A percentile compares a stretch with the other conserved stretches of the same genome.
Evolutionary conservation across 2,329 filamentous ascomycete genomes (phyloP).

Genomic region (Colletotrichum acutatum): DNA sequence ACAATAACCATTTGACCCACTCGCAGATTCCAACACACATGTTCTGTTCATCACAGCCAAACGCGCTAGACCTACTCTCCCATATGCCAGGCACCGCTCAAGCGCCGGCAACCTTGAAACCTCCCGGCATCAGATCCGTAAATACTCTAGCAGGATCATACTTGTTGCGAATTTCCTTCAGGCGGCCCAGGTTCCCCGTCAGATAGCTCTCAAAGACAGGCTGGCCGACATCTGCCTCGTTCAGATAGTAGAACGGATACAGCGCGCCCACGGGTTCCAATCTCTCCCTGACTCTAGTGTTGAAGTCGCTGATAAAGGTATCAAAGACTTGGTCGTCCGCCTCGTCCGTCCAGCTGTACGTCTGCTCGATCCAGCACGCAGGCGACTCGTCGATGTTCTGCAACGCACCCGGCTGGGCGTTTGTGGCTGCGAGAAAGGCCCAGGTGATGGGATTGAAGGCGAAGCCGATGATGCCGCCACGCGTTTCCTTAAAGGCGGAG

Average conservation of each 20-base stretch:
- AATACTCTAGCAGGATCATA: background rate
- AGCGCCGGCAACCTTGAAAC: background rate
- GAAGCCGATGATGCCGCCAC: background rate
- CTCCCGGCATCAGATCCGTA: background rate
- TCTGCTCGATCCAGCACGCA: background rate
- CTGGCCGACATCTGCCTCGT: conserved; percentile 10
- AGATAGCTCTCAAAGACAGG: conserved; percentile 14
- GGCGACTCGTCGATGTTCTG: conserved; percentile 3
- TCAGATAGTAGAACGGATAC: conserved; percentile 6
- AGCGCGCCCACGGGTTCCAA: background rate
- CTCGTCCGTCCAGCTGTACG: conserved; percentile 9
- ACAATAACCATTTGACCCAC: no score
- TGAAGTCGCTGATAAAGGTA: background rate
- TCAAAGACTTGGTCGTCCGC: background rate
- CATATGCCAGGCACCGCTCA: background rate
- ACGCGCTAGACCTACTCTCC: background rate
- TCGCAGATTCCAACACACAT: background rate
- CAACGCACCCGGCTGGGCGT: background rate
- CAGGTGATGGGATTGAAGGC: conserved; percentile 8
- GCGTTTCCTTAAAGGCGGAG: background rate
- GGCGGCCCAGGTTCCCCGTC: background rate
- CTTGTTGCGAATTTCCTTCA: background rate
- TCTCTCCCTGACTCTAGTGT: background rate
- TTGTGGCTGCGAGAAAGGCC: background rate
- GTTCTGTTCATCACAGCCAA: background rate